Conservation (phyloP, 139 green algal species). For the Spirogloea muscicola region DNA sequence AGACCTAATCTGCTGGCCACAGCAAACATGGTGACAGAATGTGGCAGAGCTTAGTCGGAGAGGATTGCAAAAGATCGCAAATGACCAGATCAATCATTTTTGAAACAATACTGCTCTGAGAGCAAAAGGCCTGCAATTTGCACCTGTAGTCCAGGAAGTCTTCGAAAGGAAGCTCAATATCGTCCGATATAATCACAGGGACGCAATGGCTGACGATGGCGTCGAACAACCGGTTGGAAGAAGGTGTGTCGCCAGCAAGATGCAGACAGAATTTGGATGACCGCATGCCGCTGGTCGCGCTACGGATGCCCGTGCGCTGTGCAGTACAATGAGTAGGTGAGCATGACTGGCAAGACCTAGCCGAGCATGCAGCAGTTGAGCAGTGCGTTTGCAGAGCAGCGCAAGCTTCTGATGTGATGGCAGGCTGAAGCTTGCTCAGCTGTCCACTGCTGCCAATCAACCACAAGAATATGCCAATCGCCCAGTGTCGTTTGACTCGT, state of each 20-base stretch:
- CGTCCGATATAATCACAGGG: slow-evolving; percentile 31
- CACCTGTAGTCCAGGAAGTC: slow-evolving; percentile 18
- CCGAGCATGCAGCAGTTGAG: background rate
- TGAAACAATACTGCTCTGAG: too few relatives aligned
- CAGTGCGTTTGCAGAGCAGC: background rate
- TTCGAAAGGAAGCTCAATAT: slow-evolving; percentile 37
- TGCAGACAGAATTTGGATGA: slow-evolving; percentile 28
- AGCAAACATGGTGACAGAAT: too few relatives aligned
- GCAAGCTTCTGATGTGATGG: background rate
- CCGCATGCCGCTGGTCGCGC: slow-evolving; percentile 13
- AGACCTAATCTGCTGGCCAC: too few relatives aligned
- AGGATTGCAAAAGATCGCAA: too few relatives aligned
- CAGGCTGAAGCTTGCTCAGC: background rate
- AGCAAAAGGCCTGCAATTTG: too few relatives aligned
- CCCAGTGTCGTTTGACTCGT: too few relatives aligned
- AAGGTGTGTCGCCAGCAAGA: slow-evolving; percentile 23
- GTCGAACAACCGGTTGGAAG: slow-evolving; percentile 35
- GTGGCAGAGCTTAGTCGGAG: too few relatives aligned
- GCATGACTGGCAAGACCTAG: background rate
- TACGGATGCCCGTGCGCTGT: background rate
- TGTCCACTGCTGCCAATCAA: too few relatives aligned
- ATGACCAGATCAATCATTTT: too few relatives aligned
- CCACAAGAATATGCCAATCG: too few relatives aligned
- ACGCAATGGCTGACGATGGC: slow-evolving; percentile 34
- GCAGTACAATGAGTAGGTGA: too few relatives aligned